Evolutionary conservation across 2,329 filamentous ascomycete species (phyloP), one percentile per base, ranked within the genome.

Genomic region (Aspergillus sp.): DNA sequence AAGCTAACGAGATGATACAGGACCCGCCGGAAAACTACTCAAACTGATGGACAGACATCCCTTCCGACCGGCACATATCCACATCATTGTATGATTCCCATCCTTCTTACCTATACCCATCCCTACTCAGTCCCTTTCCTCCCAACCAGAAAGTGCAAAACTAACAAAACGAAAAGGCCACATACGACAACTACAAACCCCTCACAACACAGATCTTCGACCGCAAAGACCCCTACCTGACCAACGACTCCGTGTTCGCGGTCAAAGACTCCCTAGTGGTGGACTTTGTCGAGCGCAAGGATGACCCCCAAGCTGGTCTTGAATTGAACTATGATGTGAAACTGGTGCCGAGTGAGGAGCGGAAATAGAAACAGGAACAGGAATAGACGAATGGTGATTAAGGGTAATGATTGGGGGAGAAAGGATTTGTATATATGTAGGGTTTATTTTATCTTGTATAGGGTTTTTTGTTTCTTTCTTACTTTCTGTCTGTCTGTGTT

Each of bases 151-250:
- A 50, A 16, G 20, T 20, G 20, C 54, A 57, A 49, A 52, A 31
- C 26, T 54, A 46, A 18, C 22, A 32, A 49, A 53, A 22, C 22
- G 50, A 16, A 54, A n/a, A 84, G 80, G 78, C 83, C 71, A 80
- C 81, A 29, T 79, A 81, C 12, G 80, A 83, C 2, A 84, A 83
- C 7, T 87, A 88, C 78, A 89, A 86, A 68, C 81, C 87, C 0
- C 82, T 96, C 52, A 89, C 88, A 0, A 92, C 90, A 1, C 90
- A 95, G 73, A 87, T 95, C 57, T 94, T 92, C 71, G 89, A 92
- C 72, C 78, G 81, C 58, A 81, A 85, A 62, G 86, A 87, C 73
- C 81, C 84, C 62, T 87, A 90, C 66, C 78, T 91, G 49, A 77
- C 78, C 18, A 79, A 86, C 58, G 84, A 87, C 64, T 79, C 82